Percentiles rank a stretch among this genome's conserved stretches.
Conservation (phyloP, 805 yeast species). For the Lipomyces kockii region DNA sequence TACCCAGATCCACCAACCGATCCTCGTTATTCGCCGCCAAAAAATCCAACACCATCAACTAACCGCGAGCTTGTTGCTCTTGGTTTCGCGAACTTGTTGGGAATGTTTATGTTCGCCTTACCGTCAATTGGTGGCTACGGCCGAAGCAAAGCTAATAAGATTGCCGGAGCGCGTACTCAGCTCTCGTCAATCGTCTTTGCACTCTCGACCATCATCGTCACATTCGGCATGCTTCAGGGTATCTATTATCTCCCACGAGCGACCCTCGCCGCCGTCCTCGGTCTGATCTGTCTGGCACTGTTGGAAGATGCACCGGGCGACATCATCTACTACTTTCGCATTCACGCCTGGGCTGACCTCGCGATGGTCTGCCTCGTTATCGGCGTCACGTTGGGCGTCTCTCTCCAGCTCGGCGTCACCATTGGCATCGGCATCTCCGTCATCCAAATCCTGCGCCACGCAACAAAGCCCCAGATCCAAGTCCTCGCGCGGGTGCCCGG, state of each 20-base stretch:
- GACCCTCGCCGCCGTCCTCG: slow-evolving; percentile 77
- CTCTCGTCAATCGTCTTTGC: slow-evolving; percentile 86
- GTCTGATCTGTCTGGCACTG: slow-evolving; percentile 74
- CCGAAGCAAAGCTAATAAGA: slow-evolving; percentile 82
- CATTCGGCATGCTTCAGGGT: slow-evolving; percentile 60
- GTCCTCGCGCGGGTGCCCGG: slow-evolving; percentile 72
- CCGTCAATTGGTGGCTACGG: slow-evolving; percentile 98
- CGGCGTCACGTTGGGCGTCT: slow-evolving; percentile 65
- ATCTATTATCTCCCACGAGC: slow-evolving; percentile 79
- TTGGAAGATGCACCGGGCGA: slow-evolving; percentile 87
- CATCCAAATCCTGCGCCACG: slow-evolving; percentile 75
- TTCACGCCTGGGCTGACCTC: slow-evolving; percentile 78
- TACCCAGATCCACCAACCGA: slow-evolving; percentile 66
- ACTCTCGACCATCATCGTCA: slow-evolving; percentile 67
- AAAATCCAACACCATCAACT: slow-evolving; percentile 62
- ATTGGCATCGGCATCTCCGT: slow-evolving; percentile 85
- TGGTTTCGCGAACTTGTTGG: slow-evolving; percentile 72
- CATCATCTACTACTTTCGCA: slow-evolving; percentile 68
- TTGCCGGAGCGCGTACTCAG: slow-evolving; percentile 86
- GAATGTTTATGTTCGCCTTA: slow-evolving; percentile 62
- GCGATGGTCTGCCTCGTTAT: slow-evolving; percentile 69
- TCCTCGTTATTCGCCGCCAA: slow-evolving; percentile 34
- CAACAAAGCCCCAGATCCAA: slow-evolving; percentile 82
- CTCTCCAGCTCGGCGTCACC: slow-evolving; percentile 87
- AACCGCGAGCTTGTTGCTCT: slow-evolving; percentile 91